Base-by-base conservation (phyloP, 257 asterid species). In the Jacaranda copaia region DNA sequence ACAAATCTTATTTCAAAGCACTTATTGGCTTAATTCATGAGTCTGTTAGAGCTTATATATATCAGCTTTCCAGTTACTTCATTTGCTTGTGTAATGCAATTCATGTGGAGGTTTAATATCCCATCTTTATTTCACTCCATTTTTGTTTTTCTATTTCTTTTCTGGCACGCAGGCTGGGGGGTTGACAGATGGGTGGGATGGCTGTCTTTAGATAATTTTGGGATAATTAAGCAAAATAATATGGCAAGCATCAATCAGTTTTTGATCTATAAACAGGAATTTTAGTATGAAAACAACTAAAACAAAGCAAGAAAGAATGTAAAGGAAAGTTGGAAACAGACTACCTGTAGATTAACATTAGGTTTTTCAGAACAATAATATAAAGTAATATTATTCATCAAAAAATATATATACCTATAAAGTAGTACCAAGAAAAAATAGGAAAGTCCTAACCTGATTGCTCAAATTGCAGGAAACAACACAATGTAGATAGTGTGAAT, bases 401-500 rank as follows among this genome's bases (percentile, higher is more conserved):
- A 25, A 25, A 25, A 25, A 25, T 25, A 25, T 25, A 25, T 25
- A 25, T 25, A 25, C 32, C 60, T 46, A 51, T 52, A 74, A 58
- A 32, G 7, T 14, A 49, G 56, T 72, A 25, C 49, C 48, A 57
- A 70, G 14, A 13, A 46, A 48, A 74, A 40, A 61, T 72, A 40
- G 35, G 65, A 67, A 77, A 74, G 72, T 15, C 61, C 48, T 51
- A 36, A 95, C 99, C 98, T 93, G 99, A 81, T 81, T 85, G 77
- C 87, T 86, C 79, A 88, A 87, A 71, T 79, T 88, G 85, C 96
- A 89, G 52, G 91, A 88, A 79, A 83, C 80, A 74, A 95, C 68
- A 68, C 96, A 88, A 71, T 93, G 99, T 71, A 95, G 83, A 84
- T 91, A 95, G 86, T 90, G 90, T 9, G 89, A 83, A 72, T 95